Base-by-base conservation (phyloP, 176 grass and related monocot species). In the Areca catechu region DNA sequence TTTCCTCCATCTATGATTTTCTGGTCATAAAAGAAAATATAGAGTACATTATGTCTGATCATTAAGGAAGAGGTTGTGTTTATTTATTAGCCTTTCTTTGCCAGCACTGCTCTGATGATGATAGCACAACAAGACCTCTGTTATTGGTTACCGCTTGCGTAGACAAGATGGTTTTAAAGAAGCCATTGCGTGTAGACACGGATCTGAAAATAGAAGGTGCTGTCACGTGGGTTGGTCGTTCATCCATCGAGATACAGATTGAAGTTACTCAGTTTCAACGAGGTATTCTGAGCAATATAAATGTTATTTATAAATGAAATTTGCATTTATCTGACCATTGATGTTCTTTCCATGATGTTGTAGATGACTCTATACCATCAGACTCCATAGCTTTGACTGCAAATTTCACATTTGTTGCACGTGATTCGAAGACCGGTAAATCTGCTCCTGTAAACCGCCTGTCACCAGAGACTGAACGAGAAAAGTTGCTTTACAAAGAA, bases 241-340 rank as follows among this genome's bases (percentile, higher is more conserved):
- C 93, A 20, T 92, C 93, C 24, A 98, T 98, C 67, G 93, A 92
- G 70, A 80, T 98, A 77, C 93, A 98, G 62, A 98, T 98, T 58
- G 87, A 92, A 78, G 78, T 98, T 69, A 98, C 86, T 61, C 93
- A 98, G 60, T 43, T 68, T 76, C 74, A 85, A 61, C 63, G 76
- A 90, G 86, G 72, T 79, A 70, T 18, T 68, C 62, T 22, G 15
- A 64, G 37, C 16, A 63, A 25, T 3, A 43, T 43, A 43, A 12
- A 3, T 43, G 34, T 43, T 43, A 14, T 43, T 43, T 43, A 43
- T 43, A 43, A 14, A 12, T 43, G 34, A 43, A 43, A 43, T 43
- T 14, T 12, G 34, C 12, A 10, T 43, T 43, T 43, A 43, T 12
- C 64, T 86, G 54, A 74, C 9, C 53, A 20, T 12, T 68, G 53